These are phyloP conservation scores for Dipodascus albidus DNA, from an alignment of 805 yeast species.

Conservation along the genomic window DNA sequence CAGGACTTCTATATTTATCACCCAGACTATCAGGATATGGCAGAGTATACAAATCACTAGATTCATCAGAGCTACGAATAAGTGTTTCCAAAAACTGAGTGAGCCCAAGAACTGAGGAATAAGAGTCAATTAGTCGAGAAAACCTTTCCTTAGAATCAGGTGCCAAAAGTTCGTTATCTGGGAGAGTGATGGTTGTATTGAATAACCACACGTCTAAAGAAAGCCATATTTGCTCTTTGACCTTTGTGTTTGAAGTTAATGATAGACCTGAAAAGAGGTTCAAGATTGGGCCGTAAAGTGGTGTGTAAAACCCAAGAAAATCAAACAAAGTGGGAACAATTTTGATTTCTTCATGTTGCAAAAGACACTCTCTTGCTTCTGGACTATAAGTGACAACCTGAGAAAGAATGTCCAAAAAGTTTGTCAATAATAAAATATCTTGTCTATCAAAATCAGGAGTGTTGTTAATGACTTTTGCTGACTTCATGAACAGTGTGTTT, in stretches of 20 bases:
- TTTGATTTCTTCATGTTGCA: constrained; percentile 7
- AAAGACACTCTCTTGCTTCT: constrained; percentile 23
- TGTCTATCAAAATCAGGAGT: constrained; percentile 67
- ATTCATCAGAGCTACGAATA: constrained; percentile 22
- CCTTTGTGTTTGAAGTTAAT: constrained; percentile 27
- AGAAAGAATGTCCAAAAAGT: constrained; percentile 56
- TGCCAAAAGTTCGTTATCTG: constrained; percentile 20
- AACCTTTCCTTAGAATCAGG: constrained; percentile 33
- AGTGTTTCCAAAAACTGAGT: constrained; percentile 39
- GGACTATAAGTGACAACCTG: constrained; percentile 37
- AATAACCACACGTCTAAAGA: constrained; percentile 61
- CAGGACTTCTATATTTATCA: constrained; percentile 43
- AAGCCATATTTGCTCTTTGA: constrained; percentile 51
- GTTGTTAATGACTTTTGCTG: constrained; percentile 16
- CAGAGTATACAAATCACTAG: constrained; percentile 26
- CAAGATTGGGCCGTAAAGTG: constrained; percentile 43
- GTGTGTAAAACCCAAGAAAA: constrained; percentile 35
- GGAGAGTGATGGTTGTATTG: constrained; percentile 20
- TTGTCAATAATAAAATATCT: constrained; percentile 59
- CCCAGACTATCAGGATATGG: constrained; percentile 61
- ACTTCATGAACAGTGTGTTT: constrained; percentile 1
- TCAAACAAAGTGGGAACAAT: constrained; percentile 31
- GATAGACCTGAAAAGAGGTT: constrained; percentile 48
- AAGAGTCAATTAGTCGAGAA: constrained; percentile 35
- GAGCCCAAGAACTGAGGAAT: constrained; percentile 52